Evolutionary conservation across 2,329 filamentous ascomycete species (phyloP).

Genomic region (Mollisia scopiformis): DNA sequence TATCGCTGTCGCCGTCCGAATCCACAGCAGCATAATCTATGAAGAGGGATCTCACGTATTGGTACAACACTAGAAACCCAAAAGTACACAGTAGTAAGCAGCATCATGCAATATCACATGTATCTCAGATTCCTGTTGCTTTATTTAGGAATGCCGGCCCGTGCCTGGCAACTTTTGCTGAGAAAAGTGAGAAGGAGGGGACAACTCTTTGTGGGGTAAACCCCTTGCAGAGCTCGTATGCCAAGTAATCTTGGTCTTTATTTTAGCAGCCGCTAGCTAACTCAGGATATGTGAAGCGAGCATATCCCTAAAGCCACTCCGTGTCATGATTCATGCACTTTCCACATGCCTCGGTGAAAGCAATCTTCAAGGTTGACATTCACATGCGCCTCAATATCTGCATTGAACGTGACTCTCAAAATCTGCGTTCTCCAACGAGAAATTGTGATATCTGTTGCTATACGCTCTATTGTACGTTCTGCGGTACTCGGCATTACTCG

Average conservation of each 20-base stretch:
- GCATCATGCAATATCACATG: not conserved
- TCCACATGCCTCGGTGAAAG: conserved; percentile 7
- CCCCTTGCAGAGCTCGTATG: no score
- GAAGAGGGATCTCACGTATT: not conserved
- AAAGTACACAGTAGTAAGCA: not conserved
- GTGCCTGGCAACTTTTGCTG: not conserved
- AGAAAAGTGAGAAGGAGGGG: not conserved
- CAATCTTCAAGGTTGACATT: no score
- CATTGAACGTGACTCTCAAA: not conserved
- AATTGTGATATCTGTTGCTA: not conserved
- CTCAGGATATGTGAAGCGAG: no score
- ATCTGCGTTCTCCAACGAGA: not conserved
- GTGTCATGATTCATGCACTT: not conserved
- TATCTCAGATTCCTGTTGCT: not conserved
- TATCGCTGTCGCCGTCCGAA: not conserved
- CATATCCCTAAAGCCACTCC: not conserved
- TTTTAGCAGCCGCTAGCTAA: no score
- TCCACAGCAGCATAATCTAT: not conserved
- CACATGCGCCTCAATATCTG: not conserved
- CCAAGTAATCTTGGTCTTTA: no score
- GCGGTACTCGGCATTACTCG: no score
- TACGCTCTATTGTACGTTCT: not conserved
- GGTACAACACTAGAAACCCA: not conserved
- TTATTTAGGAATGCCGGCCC: conserved; percentile 9
- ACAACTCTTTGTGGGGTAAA: not conserved